Evolutionary conservation across 495 filamentous ascomycete species (phyloP).

Genomic region (Chaetomidium leptoderma): DNA sequence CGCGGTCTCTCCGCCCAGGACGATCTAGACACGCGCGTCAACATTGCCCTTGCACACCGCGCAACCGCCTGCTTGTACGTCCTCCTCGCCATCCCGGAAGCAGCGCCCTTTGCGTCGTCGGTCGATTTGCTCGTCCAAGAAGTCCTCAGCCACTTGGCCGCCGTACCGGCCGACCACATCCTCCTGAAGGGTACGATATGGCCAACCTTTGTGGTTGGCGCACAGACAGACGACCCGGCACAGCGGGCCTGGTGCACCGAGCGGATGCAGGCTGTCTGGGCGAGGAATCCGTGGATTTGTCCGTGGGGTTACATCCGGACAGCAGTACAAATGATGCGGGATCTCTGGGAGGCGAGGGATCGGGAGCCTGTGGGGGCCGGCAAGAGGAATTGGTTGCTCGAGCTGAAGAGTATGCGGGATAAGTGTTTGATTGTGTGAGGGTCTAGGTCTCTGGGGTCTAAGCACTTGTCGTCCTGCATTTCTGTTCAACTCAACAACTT

Average conservation of each 20-base stretch:
- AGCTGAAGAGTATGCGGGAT: constrained; percentile 32
- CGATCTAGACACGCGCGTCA: constrained; percentile 37
- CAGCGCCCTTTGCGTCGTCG: constrained; percentile 18
- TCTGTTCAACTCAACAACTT: too few species aligned
- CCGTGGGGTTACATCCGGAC: constrained; percentile 46
- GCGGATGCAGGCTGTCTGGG: constrained; percentile 36
- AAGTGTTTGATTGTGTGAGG: constrained; percentile 42
- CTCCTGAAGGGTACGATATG: constrained; percentile 55
- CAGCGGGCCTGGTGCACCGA: constrained; percentile 37
- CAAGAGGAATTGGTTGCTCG: constrained; percentile 35
- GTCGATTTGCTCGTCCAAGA: constrained; percentile 34
- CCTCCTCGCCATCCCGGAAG: constrained; percentile 29
- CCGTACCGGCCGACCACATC: constrained; percentile 41
- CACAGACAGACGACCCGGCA: constrained; percentile 39
- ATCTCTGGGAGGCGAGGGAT: constrained; percentile 40
- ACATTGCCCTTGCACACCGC: constrained; percentile 45
- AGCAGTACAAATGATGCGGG: constrained; percentile 38
- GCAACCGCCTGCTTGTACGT: constrained; percentile 42
- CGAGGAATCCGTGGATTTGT: constrained; percentile 31
- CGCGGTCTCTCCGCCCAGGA: constrained; percentile 30
- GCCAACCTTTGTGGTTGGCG: constrained; percentile 55
- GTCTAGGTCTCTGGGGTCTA: neutral
- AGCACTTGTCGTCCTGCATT: neutral
- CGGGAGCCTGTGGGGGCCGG: constrained; percentile 4
- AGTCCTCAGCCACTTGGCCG: constrained; percentile 41